These are phyloP conservation scores for Chaetomiaceae sp. DNA, from an alignment of 2,329 filamentous ascomycete genomes.

Conservation along the genomic window DNA sequence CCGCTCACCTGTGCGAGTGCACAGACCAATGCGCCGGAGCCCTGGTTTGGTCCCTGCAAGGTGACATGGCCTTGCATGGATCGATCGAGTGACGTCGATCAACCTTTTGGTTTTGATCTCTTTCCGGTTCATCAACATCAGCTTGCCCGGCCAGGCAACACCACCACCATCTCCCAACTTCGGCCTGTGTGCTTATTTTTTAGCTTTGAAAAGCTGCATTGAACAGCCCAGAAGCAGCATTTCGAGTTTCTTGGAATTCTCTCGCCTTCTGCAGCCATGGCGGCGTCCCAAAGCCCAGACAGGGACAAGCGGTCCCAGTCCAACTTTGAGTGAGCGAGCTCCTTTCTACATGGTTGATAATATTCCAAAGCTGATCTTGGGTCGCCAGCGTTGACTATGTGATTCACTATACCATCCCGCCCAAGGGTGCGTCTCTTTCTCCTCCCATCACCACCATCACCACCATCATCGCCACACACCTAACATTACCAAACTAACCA, in stretches of 20 bases:
- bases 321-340: conserved; percentile 27
- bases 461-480: conserved; percentile 41
- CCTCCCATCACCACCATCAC: background rate
- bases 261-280: conserved; percentile 20
- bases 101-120: too few relatives aligned
- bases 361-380: background rate
- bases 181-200: background rate
- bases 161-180: background rate
- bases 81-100: conserved; percentile 11
- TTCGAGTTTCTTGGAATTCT: background rate
- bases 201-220: background rate
- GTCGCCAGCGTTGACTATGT: conserved; percentile 29
- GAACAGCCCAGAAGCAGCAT: background rate
- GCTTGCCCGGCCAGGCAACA: background rate
- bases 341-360: background rate
- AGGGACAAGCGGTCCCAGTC: conserved; percentile 22
- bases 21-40: background rate
- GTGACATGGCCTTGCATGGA: conserved; percentile 11
- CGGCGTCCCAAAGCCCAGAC: conserved; percentile 22
- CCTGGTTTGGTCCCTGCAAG: conserved; percentile 6
- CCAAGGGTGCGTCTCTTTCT: conserved; percentile 6
- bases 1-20: background rate
- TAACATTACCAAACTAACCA: background rate
- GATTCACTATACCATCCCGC: conserved; percentile 27
- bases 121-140: background rate